Conservation (phyloP, 225 moss, liverwort and hornwort genomes). For the Ulota crispa region DNA sequence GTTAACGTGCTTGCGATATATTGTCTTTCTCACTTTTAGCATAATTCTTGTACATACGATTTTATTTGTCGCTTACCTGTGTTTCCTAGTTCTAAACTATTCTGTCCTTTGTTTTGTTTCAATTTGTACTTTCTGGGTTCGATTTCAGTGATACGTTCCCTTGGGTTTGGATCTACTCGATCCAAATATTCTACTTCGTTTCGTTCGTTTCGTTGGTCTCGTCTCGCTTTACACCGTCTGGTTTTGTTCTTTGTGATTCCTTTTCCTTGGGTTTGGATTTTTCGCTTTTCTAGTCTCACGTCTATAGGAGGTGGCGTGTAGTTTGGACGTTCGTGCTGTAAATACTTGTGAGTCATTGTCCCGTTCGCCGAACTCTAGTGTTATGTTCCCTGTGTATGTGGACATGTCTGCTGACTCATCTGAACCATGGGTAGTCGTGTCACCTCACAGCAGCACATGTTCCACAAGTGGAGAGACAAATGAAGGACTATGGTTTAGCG, state of each 20-base stretch:
- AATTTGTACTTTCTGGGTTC: neutral
- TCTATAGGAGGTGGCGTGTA: neutral
- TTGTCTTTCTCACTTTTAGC: neutral
- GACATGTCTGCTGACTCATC: constrained; percentile 10
- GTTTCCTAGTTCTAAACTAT: neutral
- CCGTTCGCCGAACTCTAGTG: neutral
- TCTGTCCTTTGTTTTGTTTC: neutral
- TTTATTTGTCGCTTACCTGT: neutral
- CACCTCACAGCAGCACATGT: constrained; percentile 18
- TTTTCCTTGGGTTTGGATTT: neutral
- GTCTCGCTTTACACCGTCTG: neutral
- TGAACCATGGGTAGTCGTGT: neutral
- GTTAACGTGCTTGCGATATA: neutral
- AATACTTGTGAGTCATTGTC: neutral
- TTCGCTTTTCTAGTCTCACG: neutral
- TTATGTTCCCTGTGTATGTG: constrained; percentile 24
- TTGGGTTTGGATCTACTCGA: neutral
- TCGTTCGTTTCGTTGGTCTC: neutral
- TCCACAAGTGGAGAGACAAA: constrained; percentile 26
- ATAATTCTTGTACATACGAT: neutral
- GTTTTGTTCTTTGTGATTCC: neutral
- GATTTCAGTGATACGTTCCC: neutral
- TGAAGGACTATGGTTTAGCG: neutral
- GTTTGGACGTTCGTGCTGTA: constrained; percentile 1
- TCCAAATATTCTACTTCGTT: neutral